A percentile compares a stretch with the other conserved stretches of the same genome.
Evolutionary conservation across 768 basidiomycete genomes (phyloP).

Genomic region (Candolleomyces eurysporus): DNA sequence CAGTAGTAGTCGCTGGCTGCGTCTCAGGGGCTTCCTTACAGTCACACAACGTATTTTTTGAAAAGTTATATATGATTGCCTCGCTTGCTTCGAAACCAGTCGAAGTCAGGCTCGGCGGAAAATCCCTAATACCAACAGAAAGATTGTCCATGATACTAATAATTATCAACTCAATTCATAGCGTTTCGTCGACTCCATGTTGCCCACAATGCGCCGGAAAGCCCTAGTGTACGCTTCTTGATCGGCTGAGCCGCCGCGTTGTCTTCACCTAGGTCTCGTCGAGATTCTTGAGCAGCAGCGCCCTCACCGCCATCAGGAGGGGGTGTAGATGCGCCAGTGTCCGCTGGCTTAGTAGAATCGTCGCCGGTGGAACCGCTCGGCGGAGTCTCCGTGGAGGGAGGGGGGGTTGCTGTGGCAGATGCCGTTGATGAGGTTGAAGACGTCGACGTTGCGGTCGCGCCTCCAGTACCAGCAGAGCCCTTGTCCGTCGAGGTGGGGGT

Average conservation of each 20-base stretch:
- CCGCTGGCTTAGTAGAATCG: conserved; percentile 1
- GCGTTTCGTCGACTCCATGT: neutral
- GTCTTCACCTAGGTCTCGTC: neutral
- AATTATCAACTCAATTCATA: conserved; percentile 1
- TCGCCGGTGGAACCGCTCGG: neutral
- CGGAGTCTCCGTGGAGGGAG: neutral
- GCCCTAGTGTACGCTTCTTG: neutral
- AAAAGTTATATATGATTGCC: conserved; percentile 1
- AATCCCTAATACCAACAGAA: neutral
- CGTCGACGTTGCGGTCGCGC: neutral
- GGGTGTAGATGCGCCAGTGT: neutral
- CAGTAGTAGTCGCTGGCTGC: too few species aligned
- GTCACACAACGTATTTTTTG: neutral
- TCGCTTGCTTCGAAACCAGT: conserved; percentile 9
- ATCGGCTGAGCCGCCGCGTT: neutral
- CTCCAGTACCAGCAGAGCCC: too few species aligned
- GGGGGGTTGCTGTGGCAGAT: neutral
- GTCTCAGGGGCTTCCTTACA: neutral
- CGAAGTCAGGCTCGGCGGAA: conserved; percentile 3
- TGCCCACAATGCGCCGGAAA: neutral
- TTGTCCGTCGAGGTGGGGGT: neutral
- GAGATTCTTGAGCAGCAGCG: neutral
- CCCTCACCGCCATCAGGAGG: neutral
- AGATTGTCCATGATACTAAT: neutral
- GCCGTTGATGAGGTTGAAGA: neutral